Conservation (phyloP, 1,139 yeast species). For the Protomyces inouyei region DNA sequence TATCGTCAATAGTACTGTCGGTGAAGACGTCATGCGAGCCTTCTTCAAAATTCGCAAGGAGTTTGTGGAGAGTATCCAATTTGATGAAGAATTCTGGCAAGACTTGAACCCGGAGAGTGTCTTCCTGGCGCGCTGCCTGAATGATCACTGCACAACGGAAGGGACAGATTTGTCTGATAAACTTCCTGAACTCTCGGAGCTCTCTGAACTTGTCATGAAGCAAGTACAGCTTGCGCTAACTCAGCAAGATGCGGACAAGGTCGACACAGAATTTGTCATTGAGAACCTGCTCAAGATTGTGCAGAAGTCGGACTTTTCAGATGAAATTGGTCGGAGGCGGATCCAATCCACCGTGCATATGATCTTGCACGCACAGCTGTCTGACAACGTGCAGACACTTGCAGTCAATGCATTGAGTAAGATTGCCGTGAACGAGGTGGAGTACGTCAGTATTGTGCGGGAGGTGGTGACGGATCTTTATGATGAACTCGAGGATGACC, state of each 20-base stretch:
- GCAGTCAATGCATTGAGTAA: constrained; percentile 63
- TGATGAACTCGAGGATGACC: constrained; percentile 50
- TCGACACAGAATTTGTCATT: constrained; percentile 67
- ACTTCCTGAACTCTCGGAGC: constrained; percentile 74
- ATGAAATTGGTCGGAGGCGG: constrained; percentile 83
- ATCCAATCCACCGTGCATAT: constrained; percentile 69
- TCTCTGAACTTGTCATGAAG: constrained; percentile 55
- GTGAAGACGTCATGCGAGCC: constrained; percentile 60
- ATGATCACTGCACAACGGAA: constrained; percentile 57
- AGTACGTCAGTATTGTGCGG: constrained; percentile 76
- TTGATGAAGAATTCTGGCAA: constrained; percentile 60
- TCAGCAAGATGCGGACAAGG: constrained; percentile 45
- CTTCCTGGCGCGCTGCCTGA: constrained; percentile 64
- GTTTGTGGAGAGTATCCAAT: constrained; percentile 51
- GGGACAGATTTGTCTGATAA: constrained; percentile 55
- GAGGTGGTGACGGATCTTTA: constrained; percentile 81
- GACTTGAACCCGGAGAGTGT: constrained; percentile 69
- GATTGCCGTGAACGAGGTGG: constrained; percentile 72
- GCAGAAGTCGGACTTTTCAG: constrained; percentile 74
- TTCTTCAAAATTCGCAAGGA: constrained; percentile 64
- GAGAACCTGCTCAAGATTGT: constrained; percentile 68
- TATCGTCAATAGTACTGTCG: constrained; percentile 59
- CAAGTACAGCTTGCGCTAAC: constrained; percentile 45
- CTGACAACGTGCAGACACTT: constrained; percentile 52
- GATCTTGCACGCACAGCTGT: constrained; percentile 34